Conservation (phyloP, 2,329 filamentous ascomycete genomes). For the Colletotrichum trifolii region DNA sequence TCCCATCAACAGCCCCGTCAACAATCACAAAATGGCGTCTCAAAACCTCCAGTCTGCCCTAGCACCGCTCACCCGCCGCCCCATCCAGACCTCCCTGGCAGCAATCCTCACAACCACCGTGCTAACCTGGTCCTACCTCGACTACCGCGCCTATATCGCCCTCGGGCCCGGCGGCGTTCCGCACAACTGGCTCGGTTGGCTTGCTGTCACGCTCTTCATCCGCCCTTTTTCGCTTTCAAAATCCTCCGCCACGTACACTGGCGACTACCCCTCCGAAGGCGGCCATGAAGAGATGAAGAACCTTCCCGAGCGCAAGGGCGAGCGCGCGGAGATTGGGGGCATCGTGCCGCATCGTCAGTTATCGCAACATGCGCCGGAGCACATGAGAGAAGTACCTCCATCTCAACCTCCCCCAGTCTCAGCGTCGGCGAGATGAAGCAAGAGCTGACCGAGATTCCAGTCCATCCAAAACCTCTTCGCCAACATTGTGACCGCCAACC, state of each 20-base stretch:
- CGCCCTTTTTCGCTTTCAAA: slow-evolving; percentile 29
- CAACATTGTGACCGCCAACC: slow-evolving; percentile 41
- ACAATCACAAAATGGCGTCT: not conserved
- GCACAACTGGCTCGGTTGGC: slow-evolving; percentile 54
- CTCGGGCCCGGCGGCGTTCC: slow-evolving; percentile 58
- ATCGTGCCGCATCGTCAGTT: slow-evolving; percentile 33
- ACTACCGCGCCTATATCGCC: slow-evolving; percentile 53
- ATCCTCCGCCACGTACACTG: slow-evolving; percentile 12
- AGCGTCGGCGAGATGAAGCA: not conserved
- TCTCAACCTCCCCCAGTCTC: not conserved
- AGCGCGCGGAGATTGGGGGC: slow-evolving; percentile 21
- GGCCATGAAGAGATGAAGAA: slow-evolving; percentile 14
- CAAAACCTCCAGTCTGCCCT: not conserved
- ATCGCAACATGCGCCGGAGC: slow-evolving; percentile 30
- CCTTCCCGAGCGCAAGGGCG: not conserved
- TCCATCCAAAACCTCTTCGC: slow-evolving; percentile 28
- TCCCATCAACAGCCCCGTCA: too few relatives aligned
- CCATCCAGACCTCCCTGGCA: not conserved
- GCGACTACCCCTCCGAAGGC: slow-evolving; percentile 21
- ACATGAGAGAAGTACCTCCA: slow-evolving; percentile 18
- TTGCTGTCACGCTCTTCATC: slow-evolving; percentile 38
- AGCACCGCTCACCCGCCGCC: slow-evolving; percentile 7
- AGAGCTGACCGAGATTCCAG: not conserved
- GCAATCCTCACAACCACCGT: slow-evolving; percentile 1
- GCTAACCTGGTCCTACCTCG: slow-evolving; percentile 20